Evolutionary conservation across 129 eudicot species (phyloP), one percentile per base, ranked within the genome.

Genomic region (Glebionis coronaria): DNA sequence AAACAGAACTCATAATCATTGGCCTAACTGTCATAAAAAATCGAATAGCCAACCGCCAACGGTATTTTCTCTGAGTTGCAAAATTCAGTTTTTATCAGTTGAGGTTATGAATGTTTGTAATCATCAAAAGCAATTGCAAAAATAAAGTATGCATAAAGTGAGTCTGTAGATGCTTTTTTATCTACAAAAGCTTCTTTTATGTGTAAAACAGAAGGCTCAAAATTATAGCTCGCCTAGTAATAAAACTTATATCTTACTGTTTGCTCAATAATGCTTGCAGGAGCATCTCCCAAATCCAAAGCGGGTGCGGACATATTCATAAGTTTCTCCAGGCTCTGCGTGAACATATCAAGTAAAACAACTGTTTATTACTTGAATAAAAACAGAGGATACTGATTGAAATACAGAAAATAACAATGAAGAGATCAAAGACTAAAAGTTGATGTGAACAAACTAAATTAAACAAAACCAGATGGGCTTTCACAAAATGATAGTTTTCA

Each of bases 301-400:
- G 73, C 72, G 45, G 82, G 74, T 29, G 86, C 76, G 44, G 97
- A 81, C 52, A 85, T 69, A 56, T 80, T 88, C 66, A 91, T 76
- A 27, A 91, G 84, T 65, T 76, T 82, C 70, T 85, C 91, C 85
- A 88, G 77, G 75, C 94, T 88, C 97, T 91, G 78, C 72, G 77
- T 35, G 63, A 61, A 29, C 44, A 77, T 12, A 68, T 53, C 44
- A 40, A 29, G 12, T 76, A 27, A 57, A 29, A 49, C 0, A 45
- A 55, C 20, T 28, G 65, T 55, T 28, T 57, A 7, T 16, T 45
- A 55, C 61, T 67, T 67, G 9, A 53, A 56, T 23, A 73, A 72
- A 49, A 20, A 54, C 51, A 40, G 1, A 31, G 5, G 35, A 55
- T 52, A 31, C 15, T 27, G 20, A 46, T 58, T 53, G 42, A 70